Percentiles rank a stretch among this genome's conserved stretches.
These are phyloP conservation scores for Tolypocladium paradoxum DNA, from an alignment of 2,329 filamentous ascomycete genomes.

Conservation along the genomic window DNA sequence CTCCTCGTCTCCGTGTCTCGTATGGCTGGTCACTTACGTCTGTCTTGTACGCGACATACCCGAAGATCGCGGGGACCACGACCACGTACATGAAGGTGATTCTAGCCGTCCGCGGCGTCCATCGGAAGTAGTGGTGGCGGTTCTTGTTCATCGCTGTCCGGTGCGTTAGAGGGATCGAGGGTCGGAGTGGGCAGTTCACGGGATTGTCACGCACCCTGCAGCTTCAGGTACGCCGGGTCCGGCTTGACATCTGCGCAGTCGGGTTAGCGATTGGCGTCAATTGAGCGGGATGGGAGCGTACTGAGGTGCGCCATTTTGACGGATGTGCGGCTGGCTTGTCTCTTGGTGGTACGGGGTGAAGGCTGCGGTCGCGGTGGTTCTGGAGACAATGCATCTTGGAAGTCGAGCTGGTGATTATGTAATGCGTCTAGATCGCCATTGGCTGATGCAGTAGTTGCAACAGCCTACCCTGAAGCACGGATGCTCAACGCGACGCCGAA, in stretches of 20 bases:
- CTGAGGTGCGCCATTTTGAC: conserved; percentile 29
- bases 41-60: conserved; percentile 64
- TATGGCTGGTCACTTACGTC: conserved; percentile 57
- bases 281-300: conserved; percentile 8
- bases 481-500: background rate
- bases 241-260: conserved; percentile 26
- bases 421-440: background rate
- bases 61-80: conserved; percentile 59
- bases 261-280: conserved; percentile 14
- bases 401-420: conserved; percentile 3
- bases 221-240: conserved; percentile 30
- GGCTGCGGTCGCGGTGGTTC: conserved; percentile 13
- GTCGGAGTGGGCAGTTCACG: conserved; percentile 1
- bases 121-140: conserved; percentile 92
- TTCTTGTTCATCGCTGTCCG: conserved; percentile 66
- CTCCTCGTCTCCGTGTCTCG: background rate
- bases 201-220: conserved; percentile 22
- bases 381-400: background rate
- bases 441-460: background rate
- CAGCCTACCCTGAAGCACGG: background rate
- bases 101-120: conserved; percentile 74
- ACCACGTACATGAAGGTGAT: conserved; percentile 69
- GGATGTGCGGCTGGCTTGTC: conserved; percentile 12
- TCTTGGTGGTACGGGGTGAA: conserved; percentile 8
- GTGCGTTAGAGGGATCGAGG: conserved; percentile 11